Percentiles rank a stretch among this genome's conserved stretches.
These are phyloP conservation scores for Linanthus parryae DNA, from an alignment of 148 eudicot species.

Conservation along the genomic window DNA sequence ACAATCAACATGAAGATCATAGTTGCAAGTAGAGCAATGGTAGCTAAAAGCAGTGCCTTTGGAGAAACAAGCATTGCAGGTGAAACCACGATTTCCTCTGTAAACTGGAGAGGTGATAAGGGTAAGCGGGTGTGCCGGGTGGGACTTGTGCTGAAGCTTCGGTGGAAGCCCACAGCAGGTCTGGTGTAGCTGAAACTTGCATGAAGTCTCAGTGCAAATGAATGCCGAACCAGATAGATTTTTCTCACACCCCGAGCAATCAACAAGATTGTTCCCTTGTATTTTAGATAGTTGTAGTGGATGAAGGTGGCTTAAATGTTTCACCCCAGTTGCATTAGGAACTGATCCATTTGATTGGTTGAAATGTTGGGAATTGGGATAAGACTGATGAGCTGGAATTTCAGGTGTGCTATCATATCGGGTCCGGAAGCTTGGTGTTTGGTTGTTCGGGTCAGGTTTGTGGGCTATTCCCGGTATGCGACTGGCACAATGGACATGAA, in stretches of 20 bases:
- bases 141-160: slow-evolving; percentile 30
- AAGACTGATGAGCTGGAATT: too few species aligned
- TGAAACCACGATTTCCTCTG: slow-evolving; percentile 10
- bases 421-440: neutral
- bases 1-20: slow-evolving; percentile 26
- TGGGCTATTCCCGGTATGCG: too few species aligned
- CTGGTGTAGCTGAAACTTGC: slow-evolving; percentile 29
- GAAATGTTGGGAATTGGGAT: too few species aligned
- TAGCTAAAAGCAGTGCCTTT: slow-evolving; percentile 17
- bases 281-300: slow-evolving; percentile 13
- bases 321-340: slow-evolving; percentile 6
- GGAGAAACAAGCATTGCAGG: slow-evolving; percentile 32
- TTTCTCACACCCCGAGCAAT: slow-evolving; percentile 28
- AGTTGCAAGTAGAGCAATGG: slow-evolving; percentile 29
- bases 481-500: slow-evolving; percentile 17
- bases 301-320: slow-evolving; percentile 36
- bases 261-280: neutral
- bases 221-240: slow-evolving; percentile 14
- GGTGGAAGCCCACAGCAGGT: slow-evolving; percentile 26
- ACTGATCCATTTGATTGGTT: neutral
- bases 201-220: slow-evolving; percentile 14
- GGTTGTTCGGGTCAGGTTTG: neutral
- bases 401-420: neutral
- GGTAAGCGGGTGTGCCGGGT: slow-evolving; percentile 25
- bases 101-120: slow-evolving; percentile 21